phyloP scores from a whole-genome alignment of 2,329 filamentous ascomycete species.

The Phialophora macrospora region DNA sequence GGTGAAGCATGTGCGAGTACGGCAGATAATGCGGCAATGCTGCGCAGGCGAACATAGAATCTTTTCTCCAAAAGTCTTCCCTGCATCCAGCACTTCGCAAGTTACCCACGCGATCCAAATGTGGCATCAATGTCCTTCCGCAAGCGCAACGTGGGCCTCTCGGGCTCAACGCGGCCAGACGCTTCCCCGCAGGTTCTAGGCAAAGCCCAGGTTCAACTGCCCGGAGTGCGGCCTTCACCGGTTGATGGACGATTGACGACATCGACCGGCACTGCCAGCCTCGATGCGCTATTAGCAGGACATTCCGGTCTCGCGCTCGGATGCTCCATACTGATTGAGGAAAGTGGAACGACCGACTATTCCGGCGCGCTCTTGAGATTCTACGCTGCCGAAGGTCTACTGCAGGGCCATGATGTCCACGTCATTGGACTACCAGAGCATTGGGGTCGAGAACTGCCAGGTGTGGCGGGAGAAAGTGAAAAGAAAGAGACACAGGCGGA shows the following conservation, averaged over 20 bases:
- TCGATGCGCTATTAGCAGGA: slow-evolving; percentile 83
- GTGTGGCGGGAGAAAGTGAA: slow-evolving; percentile 61
- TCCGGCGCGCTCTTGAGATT: slow-evolving; percentile 81
- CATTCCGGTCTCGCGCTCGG: slow-evolving; percentile 85
- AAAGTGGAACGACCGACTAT: slow-evolving; percentile 93
- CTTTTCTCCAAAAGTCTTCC: background rate
- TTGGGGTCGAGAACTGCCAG: slow-evolving; percentile 85
- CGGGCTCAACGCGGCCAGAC: slow-evolving; percentile 47
- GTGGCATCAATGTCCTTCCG: slow-evolving; percentile 65
- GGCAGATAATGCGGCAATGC: slow-evolving; percentile 13
- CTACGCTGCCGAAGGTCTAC: slow-evolving; percentile 89
- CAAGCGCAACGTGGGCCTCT: slow-evolving; percentile 67
- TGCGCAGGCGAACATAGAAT: background rate
- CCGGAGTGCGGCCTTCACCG: slow-evolving; percentile 79
- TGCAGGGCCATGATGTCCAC: slow-evolving; percentile 88
- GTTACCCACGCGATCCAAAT: background rate
- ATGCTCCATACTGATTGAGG: slow-evolving; percentile 78
- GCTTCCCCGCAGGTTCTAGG: slow-evolving; percentile 32
- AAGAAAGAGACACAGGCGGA: slow-evolving; percentile 51
- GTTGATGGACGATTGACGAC: slow-evolving; percentile 85
- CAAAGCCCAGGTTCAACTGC: slow-evolving; percentile 42
- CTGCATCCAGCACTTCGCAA: background rate
- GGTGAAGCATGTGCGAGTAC: slow-evolving; percentile 3
- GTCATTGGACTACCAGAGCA: slow-evolving; percentile 77
- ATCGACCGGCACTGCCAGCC: slow-evolving; percentile 84